Percentiles rank a stretch among this genome's conserved stretches.
Conservation (phyloP, 2,329 filamentous ascomycete species). For the Pezicula rhizophila region DNA sequence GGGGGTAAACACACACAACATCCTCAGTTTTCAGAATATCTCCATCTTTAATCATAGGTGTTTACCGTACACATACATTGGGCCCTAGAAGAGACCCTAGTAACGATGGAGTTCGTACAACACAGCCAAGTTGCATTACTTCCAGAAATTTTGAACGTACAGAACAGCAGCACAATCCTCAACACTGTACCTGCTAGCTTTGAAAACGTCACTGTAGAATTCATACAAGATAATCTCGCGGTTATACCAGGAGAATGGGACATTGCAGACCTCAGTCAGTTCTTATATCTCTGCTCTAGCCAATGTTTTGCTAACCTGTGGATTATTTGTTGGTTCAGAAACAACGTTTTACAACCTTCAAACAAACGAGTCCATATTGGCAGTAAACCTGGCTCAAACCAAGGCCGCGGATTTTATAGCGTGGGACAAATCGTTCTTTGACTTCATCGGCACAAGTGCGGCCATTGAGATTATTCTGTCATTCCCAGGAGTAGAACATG, state of each 20-base stretch:
- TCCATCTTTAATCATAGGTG: no score
- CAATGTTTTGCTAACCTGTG: neutral
- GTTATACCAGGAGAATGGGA: slow-evolving; percentile 1
- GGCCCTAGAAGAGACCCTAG: neutral
- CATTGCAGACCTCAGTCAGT: neutral
- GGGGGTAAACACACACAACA: no score
- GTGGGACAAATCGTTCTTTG: slow-evolving; percentile 14
- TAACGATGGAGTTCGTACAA: neutral
- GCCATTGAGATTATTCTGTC: slow-evolving; percentile 9
- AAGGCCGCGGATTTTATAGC: slow-evolving; percentile 15
- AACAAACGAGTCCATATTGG: neutral
- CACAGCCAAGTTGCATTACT: neutral
- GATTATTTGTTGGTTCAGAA: neutral
- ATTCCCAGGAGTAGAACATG: slow-evolving; percentile 8
- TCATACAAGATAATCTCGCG: neutral
- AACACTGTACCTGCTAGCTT: neutral
- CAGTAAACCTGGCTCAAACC: neutral
- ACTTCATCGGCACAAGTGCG: slow-evolving; percentile 12
- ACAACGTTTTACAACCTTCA: neutral
- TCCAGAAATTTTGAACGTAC: neutral
- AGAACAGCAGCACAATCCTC: neutral
- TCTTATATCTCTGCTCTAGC: neutral
- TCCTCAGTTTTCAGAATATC: no score
- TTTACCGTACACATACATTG: no score
- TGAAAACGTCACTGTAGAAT: neutral